phyloP scores from a whole-genome alignment of 2,329 filamentous ascomycete species.

The Fusarium newnesense region DNA sequence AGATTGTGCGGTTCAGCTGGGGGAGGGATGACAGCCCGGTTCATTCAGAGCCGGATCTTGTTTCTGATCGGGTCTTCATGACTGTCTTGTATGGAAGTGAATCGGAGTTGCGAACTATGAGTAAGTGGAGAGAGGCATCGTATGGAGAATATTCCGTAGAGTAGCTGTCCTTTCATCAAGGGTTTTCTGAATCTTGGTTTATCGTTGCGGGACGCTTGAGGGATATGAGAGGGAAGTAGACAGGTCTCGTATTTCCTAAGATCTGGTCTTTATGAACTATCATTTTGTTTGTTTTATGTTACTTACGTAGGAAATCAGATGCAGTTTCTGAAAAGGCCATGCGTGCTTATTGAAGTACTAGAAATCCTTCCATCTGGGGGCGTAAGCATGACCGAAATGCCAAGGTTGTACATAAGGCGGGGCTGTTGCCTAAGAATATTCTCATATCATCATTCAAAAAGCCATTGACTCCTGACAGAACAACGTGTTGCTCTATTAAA shows the following conservation, averaged over 20 bases:
- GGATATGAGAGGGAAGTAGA: not conserved
- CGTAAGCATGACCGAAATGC: not conserved
- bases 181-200: accelerated
- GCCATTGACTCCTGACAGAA: accelerated
- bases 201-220: accelerated
- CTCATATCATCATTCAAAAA: not conserved
- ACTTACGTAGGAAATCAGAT: not conserved
- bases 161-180: not conserved
- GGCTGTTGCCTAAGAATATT: not conserved
- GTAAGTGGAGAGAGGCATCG: not conserved
- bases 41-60: conserved; percentile 3
- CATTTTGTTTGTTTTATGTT: not conserved
- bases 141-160: not conserved
- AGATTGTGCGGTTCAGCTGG: conserved; percentile 2
- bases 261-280: accelerated
- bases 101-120: not conserved
- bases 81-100: conserved; percentile 5
- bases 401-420: not conserved
- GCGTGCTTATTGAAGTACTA: not conserved
- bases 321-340: accelerated
- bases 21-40: not conserved
- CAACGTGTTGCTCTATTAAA: accelerated
- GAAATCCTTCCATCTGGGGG: too few relatives aligned
- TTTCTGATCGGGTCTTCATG: not conserved
- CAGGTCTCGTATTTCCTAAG: accelerated